Base-by-base conservation (phyloP, 2,329 filamentous ascomycete genomes). In the Keithomyces neogunnii region DNA sequence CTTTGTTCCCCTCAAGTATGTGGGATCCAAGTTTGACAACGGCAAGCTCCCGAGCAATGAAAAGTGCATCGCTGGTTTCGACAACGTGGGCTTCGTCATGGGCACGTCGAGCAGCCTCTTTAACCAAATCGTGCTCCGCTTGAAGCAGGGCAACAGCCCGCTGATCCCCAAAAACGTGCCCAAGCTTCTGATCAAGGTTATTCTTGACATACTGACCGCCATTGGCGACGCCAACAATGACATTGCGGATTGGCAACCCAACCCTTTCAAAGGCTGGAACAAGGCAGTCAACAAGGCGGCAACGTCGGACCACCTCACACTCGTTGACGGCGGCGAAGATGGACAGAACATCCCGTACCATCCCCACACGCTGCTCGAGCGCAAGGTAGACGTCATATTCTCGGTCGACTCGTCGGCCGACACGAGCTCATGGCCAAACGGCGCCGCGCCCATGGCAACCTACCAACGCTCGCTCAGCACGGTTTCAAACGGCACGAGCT, bases 241-340 rank as follows among this genome's bases (percentile, higher is more conserved):
- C 54, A 91, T 93, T 57, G 88, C 89, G 0, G 78, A 86, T 63
- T 85, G 80, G 70, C 65, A 64, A 1, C 78, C 78, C 3, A 87
- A 87, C 65, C 84, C 80, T 73, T 63, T 73, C 62, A 65, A 75
- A 58, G 66, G 73, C 53, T 82, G 73, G 68, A 76, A 80, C 59
- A 59, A 68, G 2, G 62, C 45, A 66, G 57, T 79, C 51, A 71
- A 70, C 60, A 60, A 70, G 7, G 67, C 66, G 53, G 59, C 68
- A 64, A 30, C 77, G 71, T 28, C 71, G 2, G 69, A 74, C 7
- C 65, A 71, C 11, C 77, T 93, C 10, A 86, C 84, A 3, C 75
- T 95, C 3, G 88, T 92, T 7, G 89, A 95, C 58, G 88, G 88
- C 35, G 88, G 89, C 31, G 81, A 88, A 62, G 88, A 93, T 66